phyloP scores from a whole-genome alignment of 305 asterid genomes.

The Ilex paraguariensis region DNA sequence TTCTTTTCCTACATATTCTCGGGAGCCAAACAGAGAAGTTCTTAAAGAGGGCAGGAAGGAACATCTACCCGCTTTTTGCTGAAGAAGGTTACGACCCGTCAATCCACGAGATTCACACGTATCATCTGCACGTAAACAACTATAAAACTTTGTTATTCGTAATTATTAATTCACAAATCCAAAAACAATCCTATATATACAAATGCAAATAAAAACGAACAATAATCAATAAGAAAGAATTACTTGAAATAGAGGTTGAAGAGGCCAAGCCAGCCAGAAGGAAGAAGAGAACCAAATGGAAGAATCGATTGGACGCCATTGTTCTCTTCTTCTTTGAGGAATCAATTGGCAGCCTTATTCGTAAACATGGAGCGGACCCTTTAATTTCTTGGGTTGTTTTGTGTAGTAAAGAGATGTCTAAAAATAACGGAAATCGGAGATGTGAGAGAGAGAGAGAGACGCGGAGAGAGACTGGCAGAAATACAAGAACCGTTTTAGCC shows the following conservation, averaged over 20 bases:
- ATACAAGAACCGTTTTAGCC: no score
- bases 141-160: not conserved
- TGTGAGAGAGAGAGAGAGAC: no score
- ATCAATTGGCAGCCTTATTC: no score
- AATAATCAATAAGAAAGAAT: not conserved
- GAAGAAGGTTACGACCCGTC: constrained; percentile 63
- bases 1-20: no score
- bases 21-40: no score
- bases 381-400: no score
- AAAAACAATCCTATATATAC: not conserved
- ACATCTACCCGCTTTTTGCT: constrained; percentile 40
- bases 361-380: no score
- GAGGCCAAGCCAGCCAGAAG: constrained; percentile 39
- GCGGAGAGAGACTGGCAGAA: no score
- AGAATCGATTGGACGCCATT: constrained; percentile 37
- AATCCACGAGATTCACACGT: constrained; percentile 30
- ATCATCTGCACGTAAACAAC: constrained; percentile 26
- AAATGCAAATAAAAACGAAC: not conserved
- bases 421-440: no score
- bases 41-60: no score
- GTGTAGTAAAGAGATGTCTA: no score
- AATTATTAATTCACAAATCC: not conserved
- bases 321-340: constrained; percentile 6
- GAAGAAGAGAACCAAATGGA: constrained; percentile 38
- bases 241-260: constrained; percentile 59